Evolutionary conservation across 208 protist species (phyloP).

Genomic region (Crithidia mellificae): DNA sequence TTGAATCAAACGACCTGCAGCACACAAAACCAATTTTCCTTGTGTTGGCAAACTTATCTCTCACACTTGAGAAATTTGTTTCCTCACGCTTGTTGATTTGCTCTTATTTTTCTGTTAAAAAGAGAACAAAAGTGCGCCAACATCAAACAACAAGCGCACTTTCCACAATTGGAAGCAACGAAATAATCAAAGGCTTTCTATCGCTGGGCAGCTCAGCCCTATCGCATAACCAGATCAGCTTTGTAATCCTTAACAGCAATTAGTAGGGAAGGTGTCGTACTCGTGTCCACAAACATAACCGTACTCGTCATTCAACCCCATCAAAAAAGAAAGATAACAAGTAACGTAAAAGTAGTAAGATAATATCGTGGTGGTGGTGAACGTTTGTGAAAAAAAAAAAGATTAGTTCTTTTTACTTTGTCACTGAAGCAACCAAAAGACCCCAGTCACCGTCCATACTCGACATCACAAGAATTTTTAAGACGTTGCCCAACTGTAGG

Average conservation of each 20-base stretch:
- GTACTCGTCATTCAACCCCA: constrained; percentile 1
- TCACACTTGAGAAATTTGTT: too few species aligned
- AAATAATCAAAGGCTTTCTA: not conserved
- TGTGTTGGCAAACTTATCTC: not conserved
- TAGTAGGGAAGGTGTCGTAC: constrained; percentile 9
- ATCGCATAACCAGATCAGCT: too few species aligned
- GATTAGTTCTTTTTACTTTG: not conserved
- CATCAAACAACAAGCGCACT: too few species aligned
- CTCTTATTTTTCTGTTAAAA: too few species aligned
- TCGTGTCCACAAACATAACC: not conserved
- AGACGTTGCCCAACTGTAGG: too few species aligned
- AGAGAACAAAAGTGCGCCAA: too few species aligned
- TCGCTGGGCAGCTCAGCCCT: too few species aligned
- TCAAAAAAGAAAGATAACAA: not conserved
- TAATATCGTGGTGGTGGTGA: not conserved
- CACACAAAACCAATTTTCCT: not conserved
- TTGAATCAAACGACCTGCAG: too few species aligned
- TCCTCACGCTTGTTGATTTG: too few species aligned
- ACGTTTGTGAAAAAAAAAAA: not conserved
- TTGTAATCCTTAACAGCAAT: not conserved
- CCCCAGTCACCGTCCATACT: too few species aligned
- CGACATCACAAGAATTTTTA: not conserved
- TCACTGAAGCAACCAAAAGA: not conserved
- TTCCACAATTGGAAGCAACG: not conserved
- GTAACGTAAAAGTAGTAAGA: not conserved